These are phyloP conservation scores for Gleditsia sinensis DNA, from an alignment of 306 rosid species.

Conservation along the genomic window DNA sequence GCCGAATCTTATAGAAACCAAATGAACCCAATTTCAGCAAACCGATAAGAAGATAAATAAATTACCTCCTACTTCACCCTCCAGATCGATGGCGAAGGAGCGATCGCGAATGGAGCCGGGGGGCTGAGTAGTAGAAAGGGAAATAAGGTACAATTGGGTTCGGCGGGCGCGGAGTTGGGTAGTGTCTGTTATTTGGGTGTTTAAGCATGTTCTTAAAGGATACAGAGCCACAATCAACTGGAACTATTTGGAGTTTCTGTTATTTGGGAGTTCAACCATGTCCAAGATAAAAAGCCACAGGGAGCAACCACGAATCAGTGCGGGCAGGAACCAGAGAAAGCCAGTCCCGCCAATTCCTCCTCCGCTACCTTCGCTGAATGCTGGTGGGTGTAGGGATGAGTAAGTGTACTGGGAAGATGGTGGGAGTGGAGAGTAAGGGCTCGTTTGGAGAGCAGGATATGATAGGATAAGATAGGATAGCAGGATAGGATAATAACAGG, in stretches of 20 bases:
- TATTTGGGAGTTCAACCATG: no score
- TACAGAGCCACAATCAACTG: no score
- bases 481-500: no score
- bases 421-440: slow-evolving; percentile 79
- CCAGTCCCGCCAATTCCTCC: slow-evolving; percentile 44
- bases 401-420: slow-evolving; percentile 47
- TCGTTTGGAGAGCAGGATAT: no score
- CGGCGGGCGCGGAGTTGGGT: slow-evolving; percentile 87
- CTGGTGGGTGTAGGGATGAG: slow-evolving; percentile 74
- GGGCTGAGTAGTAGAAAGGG: slow-evolving; percentile 76
- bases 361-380: slow-evolving; percentile 47
- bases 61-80: slow-evolving; percentile 36
- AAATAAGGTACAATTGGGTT: slow-evolving; percentile 94
- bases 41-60: not conserved
- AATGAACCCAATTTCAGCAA: not conserved
- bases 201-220: no score
- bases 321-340: no score
- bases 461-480: no score
- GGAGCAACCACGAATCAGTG: no score
- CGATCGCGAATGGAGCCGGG: slow-evolving; percentile 56
- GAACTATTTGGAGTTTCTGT: no score
- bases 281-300: no score
- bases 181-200: slow-evolving; percentile 59
- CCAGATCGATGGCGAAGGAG: slow-evolving; percentile 34
- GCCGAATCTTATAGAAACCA: no score